Percentiles rank a stretch among this genome's conserved stretches.
phyloP scores from a whole-genome alignment of 306 rosid species.

The Geum urbanum region DNA sequence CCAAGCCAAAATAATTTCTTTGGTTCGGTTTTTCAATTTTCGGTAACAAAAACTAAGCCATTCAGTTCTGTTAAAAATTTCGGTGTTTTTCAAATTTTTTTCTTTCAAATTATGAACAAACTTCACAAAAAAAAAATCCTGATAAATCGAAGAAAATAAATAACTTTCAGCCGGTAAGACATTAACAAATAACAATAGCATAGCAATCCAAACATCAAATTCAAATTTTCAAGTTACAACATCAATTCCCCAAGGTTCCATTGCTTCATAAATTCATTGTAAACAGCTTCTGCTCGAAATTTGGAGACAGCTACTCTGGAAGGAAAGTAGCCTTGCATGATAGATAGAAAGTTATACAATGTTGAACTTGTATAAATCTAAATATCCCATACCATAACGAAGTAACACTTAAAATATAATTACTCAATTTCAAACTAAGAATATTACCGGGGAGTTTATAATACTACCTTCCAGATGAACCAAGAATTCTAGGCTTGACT shows the following conservation, averaged over 20 bases:
- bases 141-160: too few relatives aligned
- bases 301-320: slow-evolving; percentile 85
- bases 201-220: too few relatives aligned
- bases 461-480: slow-evolving; percentile 76
- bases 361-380: slow-evolving; percentile 23
- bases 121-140: too few relatives aligned
- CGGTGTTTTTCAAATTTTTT: too few relatives aligned
- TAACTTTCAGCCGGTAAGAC: too few relatives aligned
- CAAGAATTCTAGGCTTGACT: slow-evolving; percentile 85
- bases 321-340: slow-evolving; percentile 70
- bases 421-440: slow-evolving; percentile 11
- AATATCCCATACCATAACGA: background rate
- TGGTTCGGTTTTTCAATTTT: too few relatives aligned
- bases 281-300: slow-evolving; percentile 78
- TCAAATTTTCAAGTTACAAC: too few relatives aligned
- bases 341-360: slow-evolving; percentile 35
- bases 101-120: too few relatives aligned
- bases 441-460: slow-evolving; percentile 13
- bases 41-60: too few relatives aligned
- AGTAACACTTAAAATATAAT: slow-evolving; percentile 8
- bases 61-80: too few relatives aligned
- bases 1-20: too few relatives aligned
- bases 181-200: too few relatives aligned
- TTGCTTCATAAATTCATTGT: slow-evolving; percentile 89
- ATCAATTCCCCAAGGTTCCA: slow-evolving; percentile 98